phyloP scores from a whole-genome alignment of 208 protist species.

The Trypanosoma lewisi region DNA sequence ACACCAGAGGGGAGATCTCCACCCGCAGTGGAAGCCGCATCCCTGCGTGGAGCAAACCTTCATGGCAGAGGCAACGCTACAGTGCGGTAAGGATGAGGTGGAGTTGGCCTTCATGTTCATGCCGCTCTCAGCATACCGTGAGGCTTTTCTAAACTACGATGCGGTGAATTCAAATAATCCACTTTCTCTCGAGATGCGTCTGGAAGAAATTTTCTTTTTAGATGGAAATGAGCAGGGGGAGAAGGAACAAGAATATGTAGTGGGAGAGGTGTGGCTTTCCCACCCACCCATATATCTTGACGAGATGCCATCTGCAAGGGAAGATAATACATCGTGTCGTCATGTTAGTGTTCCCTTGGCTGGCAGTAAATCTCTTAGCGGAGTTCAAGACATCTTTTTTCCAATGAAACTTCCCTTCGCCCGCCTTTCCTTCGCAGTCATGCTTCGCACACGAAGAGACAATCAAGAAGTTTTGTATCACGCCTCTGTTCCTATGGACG shows the following conservation, averaged over 20 bases:
- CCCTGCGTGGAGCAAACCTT: slow-evolving; percentile 2
- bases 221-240: neutral
- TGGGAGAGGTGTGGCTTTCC: slow-evolving; percentile 17
- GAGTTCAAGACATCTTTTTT: neutral
- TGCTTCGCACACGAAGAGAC: neutral
- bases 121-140: slow-evolving; percentile 14
- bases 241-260: neutral
- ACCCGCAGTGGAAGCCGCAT: slow-evolving; percentile 4
- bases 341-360: neutral
- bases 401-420: slow-evolving; percentile 4
- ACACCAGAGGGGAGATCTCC: neutral
- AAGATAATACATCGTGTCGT: neutral
- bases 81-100: slow-evolving; percentile 7
- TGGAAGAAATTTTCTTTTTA: neutral
- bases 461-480: neutral
- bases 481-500: neutral
- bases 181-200: slow-evolving; percentile 6
- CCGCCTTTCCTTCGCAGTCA: neutral
- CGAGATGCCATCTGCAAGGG: neutral
- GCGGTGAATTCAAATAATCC: neutral
- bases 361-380: neutral
- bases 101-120: slow-evolving; percentile 14
- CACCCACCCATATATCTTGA: neutral
- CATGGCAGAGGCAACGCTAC: neutral
- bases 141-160: slow-evolving; percentile 3